Conservation (phyloP, 495 filamentous ascomycete species). For the Hypoxylon lienhwacheense region DNA sequence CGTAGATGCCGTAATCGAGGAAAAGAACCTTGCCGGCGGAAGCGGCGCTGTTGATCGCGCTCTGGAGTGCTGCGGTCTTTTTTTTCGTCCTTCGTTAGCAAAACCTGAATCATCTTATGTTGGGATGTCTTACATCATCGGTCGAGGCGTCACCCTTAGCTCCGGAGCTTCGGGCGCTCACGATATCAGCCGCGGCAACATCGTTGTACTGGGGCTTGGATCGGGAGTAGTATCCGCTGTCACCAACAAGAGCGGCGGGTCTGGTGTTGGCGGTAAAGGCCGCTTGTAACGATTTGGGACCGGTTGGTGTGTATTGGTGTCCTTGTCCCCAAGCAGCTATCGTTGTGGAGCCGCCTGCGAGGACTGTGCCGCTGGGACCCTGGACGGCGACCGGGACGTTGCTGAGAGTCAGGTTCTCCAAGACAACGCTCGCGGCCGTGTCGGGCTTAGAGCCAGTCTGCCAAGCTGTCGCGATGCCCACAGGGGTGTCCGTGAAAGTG, state of each 20-base stretch:
- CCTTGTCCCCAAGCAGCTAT: constrained; percentile 55
- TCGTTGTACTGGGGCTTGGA: constrained; percentile 63
- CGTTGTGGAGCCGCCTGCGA: constrained; percentile 60
- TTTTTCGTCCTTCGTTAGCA: constrained; percentile 26
- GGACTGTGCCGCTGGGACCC: constrained; percentile 52
- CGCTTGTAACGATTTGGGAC: constrained; percentile 39
- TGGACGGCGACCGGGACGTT: constrained; percentile 65
- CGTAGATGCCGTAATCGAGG: constrained; percentile 62
- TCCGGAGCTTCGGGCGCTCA: constrained; percentile 65
- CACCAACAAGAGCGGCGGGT: constrained; percentile 41
- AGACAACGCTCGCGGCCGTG: constrained; percentile 54
- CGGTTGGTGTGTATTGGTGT: constrained; percentile 50
- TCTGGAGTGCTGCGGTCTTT: constrained; percentile 58
- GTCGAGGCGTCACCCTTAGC: constrained; percentile 71
- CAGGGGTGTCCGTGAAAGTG: constrained; percentile 66
- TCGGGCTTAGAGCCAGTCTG: constrained; percentile 49
- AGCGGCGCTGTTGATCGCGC: constrained; percentile 60
- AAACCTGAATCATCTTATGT: constrained; percentile 46
- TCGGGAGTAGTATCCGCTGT: constrained; percentile 53
- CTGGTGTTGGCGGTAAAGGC: constrained; percentile 45
- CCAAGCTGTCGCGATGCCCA: constrained; percentile 70
- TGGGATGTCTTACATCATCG: constrained; percentile 59
- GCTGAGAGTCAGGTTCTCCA: constrained; percentile 69
- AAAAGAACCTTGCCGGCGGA: constrained; percentile 62
- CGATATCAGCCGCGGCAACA: constrained; percentile 54